Evolutionary conservation across 371 early-diverging fungal species (phyloP).

Genomic region (Rhizomucor pusillus): DNA sequence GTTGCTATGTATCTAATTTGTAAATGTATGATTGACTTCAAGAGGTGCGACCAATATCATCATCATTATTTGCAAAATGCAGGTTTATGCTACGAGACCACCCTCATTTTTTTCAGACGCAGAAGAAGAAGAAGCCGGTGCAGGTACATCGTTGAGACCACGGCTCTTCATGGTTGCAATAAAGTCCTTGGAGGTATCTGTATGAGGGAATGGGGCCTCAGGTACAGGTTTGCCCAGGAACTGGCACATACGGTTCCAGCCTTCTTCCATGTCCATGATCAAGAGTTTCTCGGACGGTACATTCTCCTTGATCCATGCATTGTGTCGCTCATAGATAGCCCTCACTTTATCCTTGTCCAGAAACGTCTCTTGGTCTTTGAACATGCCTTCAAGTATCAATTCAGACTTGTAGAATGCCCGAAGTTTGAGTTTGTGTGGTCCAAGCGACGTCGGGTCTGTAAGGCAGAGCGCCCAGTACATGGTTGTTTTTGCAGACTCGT

Average conservation of each 20-base stretch:
- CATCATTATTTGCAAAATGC: no score
- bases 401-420: not conserved
- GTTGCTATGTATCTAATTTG: no score
- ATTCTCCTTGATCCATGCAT: constrained; percentile 1
- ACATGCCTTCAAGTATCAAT: not conserved
- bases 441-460: not conserved
- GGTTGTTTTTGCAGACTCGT: constrained; percentile 23
- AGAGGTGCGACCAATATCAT: no score
- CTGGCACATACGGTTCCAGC: constrained; percentile 15
- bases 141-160: no score
- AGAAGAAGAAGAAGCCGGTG: no score
- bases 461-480: constrained; percentile 6
- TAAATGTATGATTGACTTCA: no score
- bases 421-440: no score
- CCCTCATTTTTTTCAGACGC: no score
- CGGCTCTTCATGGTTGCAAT: not conserved
- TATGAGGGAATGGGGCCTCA: constrained; percentile 10
- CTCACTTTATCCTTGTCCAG: constrained; percentile 16
- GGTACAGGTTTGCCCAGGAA: constrained; percentile 17
- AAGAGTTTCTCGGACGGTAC: constrained; percentile 12
- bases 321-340: not conserved
- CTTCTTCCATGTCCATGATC: constrained; percentile 21
- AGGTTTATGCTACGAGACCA: no score
- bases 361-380: constrained; percentile 10
- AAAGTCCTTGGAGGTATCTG: constrained; percentile 7